A percentile compares a stretch with the other conserved stretches of the same genome.
Evolutionary conservation across 495 filamentous ascomycete genomes (phyloP).

Genomic region (Staphylotrichum longicolle): DNA sequence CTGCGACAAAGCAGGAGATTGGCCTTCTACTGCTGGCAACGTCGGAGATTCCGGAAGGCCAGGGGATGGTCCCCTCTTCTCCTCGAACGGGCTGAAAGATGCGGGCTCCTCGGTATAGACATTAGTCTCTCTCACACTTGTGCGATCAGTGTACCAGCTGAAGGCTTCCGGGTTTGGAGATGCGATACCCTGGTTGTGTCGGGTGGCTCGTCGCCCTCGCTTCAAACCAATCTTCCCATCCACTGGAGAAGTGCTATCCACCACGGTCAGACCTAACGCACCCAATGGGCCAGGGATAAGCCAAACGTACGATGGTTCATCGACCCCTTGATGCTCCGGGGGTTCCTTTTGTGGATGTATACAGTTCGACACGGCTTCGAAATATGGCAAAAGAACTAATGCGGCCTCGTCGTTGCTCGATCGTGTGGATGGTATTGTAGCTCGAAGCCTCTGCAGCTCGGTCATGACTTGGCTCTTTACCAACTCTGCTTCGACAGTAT

Average conservation of each 20-base stretch:
- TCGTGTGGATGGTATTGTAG: neutral
- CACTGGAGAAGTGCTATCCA: too few species aligned
- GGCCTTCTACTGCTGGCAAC: neutral
- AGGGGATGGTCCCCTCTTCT: neutral
- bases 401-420: neutral
- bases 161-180: too few species aligned
- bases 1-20: neutral
- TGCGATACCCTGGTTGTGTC: too few species aligned
- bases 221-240: too few species aligned
- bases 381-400: slow-evolving; percentile 17
- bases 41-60: slow-evolving; percentile 16
- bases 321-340: neutral
- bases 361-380: slow-evolving; percentile 19
- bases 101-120: neutral
- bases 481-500: neutral
- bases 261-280: too few species aligned
- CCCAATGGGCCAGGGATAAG: too few species aligned
- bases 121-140: too few species aligned
- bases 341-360: neutral
- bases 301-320: too few species aligned
- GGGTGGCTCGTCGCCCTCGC: too few species aligned
- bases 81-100: neutral
- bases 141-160: too few species aligned
- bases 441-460: slow-evolving; percentile 22
- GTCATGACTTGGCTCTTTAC: slow-evolving; percentile 10